Conservation (phyloP, 2,329 filamentous ascomycete species). For the Nemania serpens region DNA sequence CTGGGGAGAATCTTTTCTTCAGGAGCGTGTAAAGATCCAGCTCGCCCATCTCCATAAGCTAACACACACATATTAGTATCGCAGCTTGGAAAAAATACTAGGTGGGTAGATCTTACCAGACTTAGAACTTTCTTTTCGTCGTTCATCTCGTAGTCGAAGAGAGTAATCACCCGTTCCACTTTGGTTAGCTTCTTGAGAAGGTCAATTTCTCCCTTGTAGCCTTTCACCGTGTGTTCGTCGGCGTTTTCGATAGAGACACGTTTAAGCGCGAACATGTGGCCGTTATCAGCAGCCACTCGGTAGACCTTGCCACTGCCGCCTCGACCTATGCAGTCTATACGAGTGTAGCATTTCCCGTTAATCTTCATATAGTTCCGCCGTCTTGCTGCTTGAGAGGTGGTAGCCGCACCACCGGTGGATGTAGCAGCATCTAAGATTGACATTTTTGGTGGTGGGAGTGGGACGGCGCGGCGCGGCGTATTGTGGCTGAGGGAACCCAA, state of each 20-base stretch:
- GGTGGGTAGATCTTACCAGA: slow-evolving; percentile 62
- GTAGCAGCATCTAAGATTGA: slow-evolving; percentile 92
- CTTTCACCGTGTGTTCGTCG: slow-evolving; percentile 80
- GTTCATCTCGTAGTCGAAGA: slow-evolving; percentile 94
- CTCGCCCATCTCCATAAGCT: slow-evolving; percentile 98
- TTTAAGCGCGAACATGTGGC: slow-evolving; percentile 93
- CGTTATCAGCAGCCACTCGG: slow-evolving; percentile 95
- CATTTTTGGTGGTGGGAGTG: slow-evolving; percentile 92
- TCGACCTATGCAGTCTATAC: slow-evolving; percentile 87
- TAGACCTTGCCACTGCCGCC: slow-evolving; percentile 96
- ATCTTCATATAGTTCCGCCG: slow-evolving; percentile 83
- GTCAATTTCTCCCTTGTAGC: slow-evolving; percentile 95
- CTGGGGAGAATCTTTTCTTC: slow-evolving; percentile 72
- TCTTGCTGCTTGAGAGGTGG: slow-evolving; percentile 72
- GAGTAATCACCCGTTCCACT: slow-evolving; percentile 85
- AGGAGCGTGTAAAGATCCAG: slow-evolving; percentile 84
- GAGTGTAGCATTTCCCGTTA: slow-evolving; percentile 88
- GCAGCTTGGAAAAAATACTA: not conserved
- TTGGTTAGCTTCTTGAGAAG: slow-evolving; percentile 79
- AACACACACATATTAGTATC: slow-evolving; percentile 27
- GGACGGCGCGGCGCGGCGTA: slow-evolving; percentile 78
- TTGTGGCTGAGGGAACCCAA: slow-evolving; percentile 61
- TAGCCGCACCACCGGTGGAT: slow-evolving; percentile 77
- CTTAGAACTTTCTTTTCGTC: slow-evolving; percentile 86
- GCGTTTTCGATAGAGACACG: slow-evolving; percentile 88